Evolutionary conservation across 768 basidiomycete species (phyloP).

Genomic region (Tricholoma bakamatsutake): DNA sequence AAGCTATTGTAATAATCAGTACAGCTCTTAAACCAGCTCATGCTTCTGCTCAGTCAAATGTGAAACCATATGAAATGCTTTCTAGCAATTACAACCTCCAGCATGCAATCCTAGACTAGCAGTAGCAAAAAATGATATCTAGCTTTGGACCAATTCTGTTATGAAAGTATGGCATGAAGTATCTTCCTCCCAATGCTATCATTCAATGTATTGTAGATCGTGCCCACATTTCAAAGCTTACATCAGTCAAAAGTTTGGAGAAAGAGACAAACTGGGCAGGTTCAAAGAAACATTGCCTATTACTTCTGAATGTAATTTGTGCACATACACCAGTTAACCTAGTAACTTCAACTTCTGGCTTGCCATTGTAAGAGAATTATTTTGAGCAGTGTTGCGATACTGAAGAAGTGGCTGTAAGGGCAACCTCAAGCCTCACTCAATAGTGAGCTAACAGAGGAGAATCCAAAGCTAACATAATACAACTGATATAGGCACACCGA

Average conservation of each 20-base stretch:
- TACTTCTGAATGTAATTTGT: neutral
- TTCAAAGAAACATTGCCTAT: neutral
- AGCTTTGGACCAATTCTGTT: neutral
- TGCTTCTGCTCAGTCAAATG: neutral
- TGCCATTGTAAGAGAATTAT: neutral
- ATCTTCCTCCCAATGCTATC: neutral
- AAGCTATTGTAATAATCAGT: neutral
- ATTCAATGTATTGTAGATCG: neutral
- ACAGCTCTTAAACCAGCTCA: neutral
- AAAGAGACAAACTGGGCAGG: constrained; percentile 5
- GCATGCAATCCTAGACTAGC: neutral
- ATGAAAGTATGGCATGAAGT: neutral
- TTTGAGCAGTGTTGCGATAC: neutral
- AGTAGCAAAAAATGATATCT: neutral
- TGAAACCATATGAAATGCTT: neutral
- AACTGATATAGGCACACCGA: too few relatives aligned
- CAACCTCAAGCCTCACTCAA: too few relatives aligned
- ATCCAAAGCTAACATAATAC: too few relatives aligned
- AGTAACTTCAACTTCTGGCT: neutral
- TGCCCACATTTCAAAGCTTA: neutral
- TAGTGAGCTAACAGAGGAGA: too few relatives aligned
- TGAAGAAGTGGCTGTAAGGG: neutral
- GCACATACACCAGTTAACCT: neutral
- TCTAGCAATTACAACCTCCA: neutral
- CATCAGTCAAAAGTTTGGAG: neutral